Base-by-base conservation (phyloP, 2,329 filamentous ascomycete species). In the Colletotrichum sp. region DNA sequence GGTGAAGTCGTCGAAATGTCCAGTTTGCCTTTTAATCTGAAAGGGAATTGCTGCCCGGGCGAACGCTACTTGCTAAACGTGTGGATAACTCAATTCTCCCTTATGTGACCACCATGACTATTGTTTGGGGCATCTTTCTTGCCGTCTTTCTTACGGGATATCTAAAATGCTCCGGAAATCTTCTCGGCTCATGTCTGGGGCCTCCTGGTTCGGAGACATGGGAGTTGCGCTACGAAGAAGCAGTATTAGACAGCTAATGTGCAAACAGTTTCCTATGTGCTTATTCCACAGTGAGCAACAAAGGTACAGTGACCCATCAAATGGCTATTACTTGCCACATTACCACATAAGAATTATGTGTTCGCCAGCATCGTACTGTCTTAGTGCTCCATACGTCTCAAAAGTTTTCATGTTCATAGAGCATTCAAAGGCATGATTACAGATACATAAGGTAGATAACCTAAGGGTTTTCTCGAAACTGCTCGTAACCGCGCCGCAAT, bases 1-100 rank as follows among this genome's bases (percentile, higher is more conserved):
- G n/a, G 1, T 24, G 0, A 21, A 24, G 3, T 0, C 44, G n/a
- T 0, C 1, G 3, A 24, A 7, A 7, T 13, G 0, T 13, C 1
- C 0, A 52, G 44, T 12, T 24, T 52, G 0, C 0, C 2, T 21
- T 5, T 12, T 2, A 24, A 52, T 52, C 2, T 21, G 44, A 52
- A 52, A 8, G n/a, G 10, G 2, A 8, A 3, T 24, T 52, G 3
- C 6, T 5, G 0, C 1, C n/a, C 6, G 4, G 12, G 12, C 44
- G 6, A 52, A 8, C 1, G 44, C 6, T 13, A 13, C n/a, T 21
- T 21, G n/a, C 44, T 21, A 8, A 21, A 3, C 12, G 2, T 0
- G 44, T 12, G 10, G 44, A 7, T 8, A 13, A 21, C 0, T 24
- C 2, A 13, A 49, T 12, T 13, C n/a, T 21, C 0, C 6, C 6